Percentiles rank a stretch among this genome's conserved stretches.
Evolutionary conservation across 192 early-diverging fungal species (phyloP).

Genomic region (Helicostylum pulchrum): DNA sequence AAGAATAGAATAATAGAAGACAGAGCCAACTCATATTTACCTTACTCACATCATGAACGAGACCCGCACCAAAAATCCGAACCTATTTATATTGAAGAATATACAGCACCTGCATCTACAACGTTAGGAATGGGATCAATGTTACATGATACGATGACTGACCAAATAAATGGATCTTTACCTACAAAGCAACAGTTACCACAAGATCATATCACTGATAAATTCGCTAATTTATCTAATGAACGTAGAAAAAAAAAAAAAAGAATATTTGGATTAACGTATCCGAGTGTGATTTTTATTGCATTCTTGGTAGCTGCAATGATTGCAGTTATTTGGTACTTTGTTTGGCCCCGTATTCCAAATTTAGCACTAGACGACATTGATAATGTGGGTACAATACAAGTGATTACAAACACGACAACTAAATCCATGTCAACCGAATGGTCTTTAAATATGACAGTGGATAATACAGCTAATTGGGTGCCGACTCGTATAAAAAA

Average conservation of each 20-base stretch:
- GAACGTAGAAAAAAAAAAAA: constrained; percentile 10
- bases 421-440: constrained; percentile 9
- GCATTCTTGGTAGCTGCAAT: background rate
- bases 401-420: background rate
- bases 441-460: constrained; percentile 28
- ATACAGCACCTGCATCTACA: background rate
- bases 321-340: constrained; percentile 20
- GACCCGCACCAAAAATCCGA: constrained; percentile 12
- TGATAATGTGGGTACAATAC: constrained; percentile 3
- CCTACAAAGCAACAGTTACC: background rate
- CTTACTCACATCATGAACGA: constrained; percentile 20
- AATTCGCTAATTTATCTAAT: too few relatives aligned
- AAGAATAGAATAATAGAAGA: background rate
- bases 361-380: constrained; percentile 7
- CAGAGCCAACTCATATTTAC: constrained; percentile 20
- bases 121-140: constrained; percentile 5
- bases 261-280: constrained; percentile 12
- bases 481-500: constrained; percentile 22
- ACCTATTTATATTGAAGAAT: constrained; percentile 23
- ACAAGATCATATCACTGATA: background rate
- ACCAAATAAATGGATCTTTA: background rate
- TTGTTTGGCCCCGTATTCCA: constrained; percentile 26
- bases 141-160: constrained; percentile 6
- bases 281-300: background rate
- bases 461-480: constrained; percentile 27